A percentile compares a stretch with the other conserved stretches of the same genome.
Evolutionary conservation across 768 basidiomycete species (phyloP).

Genomic region (Mycena albidolilacea): DNA sequence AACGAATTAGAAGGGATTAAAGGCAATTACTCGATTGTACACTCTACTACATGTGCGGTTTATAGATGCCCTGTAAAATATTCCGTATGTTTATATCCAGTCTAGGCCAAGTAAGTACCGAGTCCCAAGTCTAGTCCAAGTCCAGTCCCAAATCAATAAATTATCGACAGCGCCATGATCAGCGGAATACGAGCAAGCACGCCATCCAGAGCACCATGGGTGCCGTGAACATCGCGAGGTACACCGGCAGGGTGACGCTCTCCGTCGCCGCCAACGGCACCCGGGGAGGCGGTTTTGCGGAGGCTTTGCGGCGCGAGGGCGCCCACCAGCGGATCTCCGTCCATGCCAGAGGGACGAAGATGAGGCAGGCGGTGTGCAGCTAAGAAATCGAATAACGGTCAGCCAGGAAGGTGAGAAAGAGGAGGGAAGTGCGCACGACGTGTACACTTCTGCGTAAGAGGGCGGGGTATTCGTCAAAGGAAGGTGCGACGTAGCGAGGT

Average conservation of each 20-base stretch:
- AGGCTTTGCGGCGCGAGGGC: background rate
- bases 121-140: too few species aligned
- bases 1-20: too few species aligned
- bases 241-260: conserved; percentile 9
- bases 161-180: too few species aligned
- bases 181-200: conserved; percentile 35
- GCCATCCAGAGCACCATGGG: conserved; percentile 27
- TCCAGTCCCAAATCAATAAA: background rate
- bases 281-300: background rate
- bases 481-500: conserved; percentile 55
- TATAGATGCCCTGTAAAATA: background rate
- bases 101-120: too few species aligned
- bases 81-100: conserved; percentile 13
- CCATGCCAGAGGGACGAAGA: conserved; percentile 17
- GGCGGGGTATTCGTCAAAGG: conserved; percentile 76
- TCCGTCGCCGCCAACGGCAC: background rate
- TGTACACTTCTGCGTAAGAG: conserved; percentile 49
- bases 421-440: background rate
- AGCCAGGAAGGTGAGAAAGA: background rate
- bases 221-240: conserved; percentile 13
- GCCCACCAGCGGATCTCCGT: conserved; percentile 32
- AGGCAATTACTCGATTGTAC: background rate
- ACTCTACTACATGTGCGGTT: background rate
- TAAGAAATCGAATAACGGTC: background rate
- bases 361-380: conserved; percentile 10